A percentile compares a stretch with the other conserved stretches of the same genome.
phyloP scores from a whole-genome alignment of 305 asterid species.

The Plantago rigida region DNA sequence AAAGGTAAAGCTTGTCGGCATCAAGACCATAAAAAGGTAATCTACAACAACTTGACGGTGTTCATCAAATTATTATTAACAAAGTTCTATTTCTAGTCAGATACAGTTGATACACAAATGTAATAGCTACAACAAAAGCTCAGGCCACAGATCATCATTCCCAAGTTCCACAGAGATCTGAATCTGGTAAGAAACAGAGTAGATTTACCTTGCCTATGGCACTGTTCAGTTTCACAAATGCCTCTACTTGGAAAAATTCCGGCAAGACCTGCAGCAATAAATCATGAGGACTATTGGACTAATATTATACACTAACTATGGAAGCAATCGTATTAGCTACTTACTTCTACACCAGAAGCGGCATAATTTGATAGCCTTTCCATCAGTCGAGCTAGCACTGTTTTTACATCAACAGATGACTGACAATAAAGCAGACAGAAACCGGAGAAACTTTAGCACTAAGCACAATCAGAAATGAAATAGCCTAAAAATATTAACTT shows the following conservation, averaged over 20 bases:
- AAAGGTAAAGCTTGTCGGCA: no score
- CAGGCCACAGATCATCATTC: constrained; percentile 17
- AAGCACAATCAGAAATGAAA: constrained; percentile 17
- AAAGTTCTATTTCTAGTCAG: constrained; percentile 20
- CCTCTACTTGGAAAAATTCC: constrained; percentile 94
- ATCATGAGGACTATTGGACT: constrained; percentile 28
- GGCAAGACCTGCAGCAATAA: constrained; percentile 72
- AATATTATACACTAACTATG: constrained; percentile 24
- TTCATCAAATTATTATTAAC: not conserved
- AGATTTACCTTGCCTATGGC: constrained; percentile 81
- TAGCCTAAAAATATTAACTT: constrained; percentile 20
- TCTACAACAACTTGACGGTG: not conserved
- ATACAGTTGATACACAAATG: constrained; percentile 16
- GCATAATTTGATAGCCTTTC: constrained; percentile 97
- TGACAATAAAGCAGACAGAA: constrained; percentile 34
- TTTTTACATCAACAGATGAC: constrained; percentile 89
- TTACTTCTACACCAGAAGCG: constrained; percentile 84
- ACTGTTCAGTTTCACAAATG: constrained; percentile 75
- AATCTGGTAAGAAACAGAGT: constrained; percentile 19
- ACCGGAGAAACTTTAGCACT: constrained; percentile 19
- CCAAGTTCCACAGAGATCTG: constrained; percentile 9
- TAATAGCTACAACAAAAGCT: constrained; percentile 13
- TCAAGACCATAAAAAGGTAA: not conserved
- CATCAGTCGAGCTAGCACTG: constrained; percentile 89
- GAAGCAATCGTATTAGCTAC: constrained; percentile 24